These are phyloP conservation scores for Neoascochyta sp. DNA, from an alignment of 2,329 filamentous ascomycete species.

Conservation along the genomic window DNA sequence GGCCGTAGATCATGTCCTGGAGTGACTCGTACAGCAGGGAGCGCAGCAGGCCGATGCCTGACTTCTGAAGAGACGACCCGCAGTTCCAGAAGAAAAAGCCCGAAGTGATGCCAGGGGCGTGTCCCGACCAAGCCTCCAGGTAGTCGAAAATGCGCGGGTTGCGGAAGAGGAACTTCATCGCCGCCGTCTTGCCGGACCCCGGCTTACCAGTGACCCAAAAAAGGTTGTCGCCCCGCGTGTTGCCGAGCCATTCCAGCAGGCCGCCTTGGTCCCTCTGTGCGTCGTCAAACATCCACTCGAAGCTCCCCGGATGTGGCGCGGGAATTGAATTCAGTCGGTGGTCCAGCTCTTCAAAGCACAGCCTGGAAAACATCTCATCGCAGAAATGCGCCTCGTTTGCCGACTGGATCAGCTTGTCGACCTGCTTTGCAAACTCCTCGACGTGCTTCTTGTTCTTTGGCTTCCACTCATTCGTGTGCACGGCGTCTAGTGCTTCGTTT, in stretches of 20 bases:
- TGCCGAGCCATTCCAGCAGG: constrained; percentile 28
- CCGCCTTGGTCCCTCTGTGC: constrained; percentile 11
- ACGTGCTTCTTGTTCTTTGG: constrained; percentile 27
- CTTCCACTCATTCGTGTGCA: constrained; percentile 26
- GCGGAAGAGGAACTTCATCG: constrained; percentile 41
- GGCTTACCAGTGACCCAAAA: constrained; percentile 40
- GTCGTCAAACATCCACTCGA: constrained; percentile 24
- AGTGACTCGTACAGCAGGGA: constrained; percentile 29
- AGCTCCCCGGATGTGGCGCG: constrained; percentile 16
- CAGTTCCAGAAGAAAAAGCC: constrained; percentile 48
- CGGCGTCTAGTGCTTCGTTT: constrained; percentile 21
- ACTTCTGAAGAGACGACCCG: constrained; percentile 28
- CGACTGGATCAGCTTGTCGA: constrained; percentile 16
- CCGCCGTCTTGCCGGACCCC: constrained; percentile 48
- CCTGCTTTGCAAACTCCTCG: constrained; percentile 25
- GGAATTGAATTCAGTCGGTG: constrained; percentile 22
- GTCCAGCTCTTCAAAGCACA: constrained; percentile 23
- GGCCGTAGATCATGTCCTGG: constrained; percentile 33
- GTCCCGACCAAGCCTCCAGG: constrained; percentile 29
- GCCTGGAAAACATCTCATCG: constrained; percentile 17
- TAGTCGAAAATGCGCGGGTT: constrained; percentile 22
- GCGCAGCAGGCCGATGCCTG: constrained; percentile 19
- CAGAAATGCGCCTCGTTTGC: constrained; percentile 24
- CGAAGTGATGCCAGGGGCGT: constrained; percentile 29
- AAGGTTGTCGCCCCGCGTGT: constrained; percentile 21